These are phyloP conservation scores for Nakaseomyces delphensis DNA, from an alignment of 1,139 yeast species.

Conservation along the genomic window DNA sequence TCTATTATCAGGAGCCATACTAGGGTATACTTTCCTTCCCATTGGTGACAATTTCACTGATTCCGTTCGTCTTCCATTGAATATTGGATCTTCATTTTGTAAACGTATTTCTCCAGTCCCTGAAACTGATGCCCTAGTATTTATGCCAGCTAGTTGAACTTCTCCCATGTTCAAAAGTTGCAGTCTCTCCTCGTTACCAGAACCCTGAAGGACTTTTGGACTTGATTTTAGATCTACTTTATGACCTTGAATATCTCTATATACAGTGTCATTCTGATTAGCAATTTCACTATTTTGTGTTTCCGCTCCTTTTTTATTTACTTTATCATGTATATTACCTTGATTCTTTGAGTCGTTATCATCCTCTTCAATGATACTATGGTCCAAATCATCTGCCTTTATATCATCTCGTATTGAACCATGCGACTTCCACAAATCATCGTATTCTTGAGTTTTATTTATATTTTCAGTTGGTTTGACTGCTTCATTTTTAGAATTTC, in stretches of 20 bases:
- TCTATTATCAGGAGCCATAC: constrained; percentile 59
- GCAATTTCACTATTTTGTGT: not conserved
- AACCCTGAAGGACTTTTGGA: constrained; percentile 29
- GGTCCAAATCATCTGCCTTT: not conserved
- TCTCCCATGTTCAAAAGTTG: constrained; percentile 39
- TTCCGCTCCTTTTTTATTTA: not conserved
- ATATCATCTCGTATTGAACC: not conserved
- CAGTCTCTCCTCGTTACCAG: constrained; percentile 28
- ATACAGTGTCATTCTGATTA: constrained; percentile 37
- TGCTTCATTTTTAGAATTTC: constrained; percentile 13
- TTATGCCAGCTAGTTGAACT: constrained; percentile 31
- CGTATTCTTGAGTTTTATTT: not conserved
- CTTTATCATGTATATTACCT: not conserved
- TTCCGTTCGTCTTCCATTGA: constrained; percentile 20
- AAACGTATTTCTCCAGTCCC: not conserved
- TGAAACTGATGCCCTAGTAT: not conserved
- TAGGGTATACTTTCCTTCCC: constrained; percentile 40
- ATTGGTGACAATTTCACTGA: constrained; percentile 25
- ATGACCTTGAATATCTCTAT: constrained; percentile 53
- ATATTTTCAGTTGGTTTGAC: no score
- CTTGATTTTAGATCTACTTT: constrained; percentile 36
- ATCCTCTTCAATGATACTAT: not conserved
- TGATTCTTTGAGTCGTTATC: not conserved
- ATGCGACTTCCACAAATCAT: not conserved
- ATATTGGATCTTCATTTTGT: constrained; percentile 52